Conservation (phyloP, 2,329 filamentous ascomycete genomes). For the Penicillium sumatraense region DNA sequence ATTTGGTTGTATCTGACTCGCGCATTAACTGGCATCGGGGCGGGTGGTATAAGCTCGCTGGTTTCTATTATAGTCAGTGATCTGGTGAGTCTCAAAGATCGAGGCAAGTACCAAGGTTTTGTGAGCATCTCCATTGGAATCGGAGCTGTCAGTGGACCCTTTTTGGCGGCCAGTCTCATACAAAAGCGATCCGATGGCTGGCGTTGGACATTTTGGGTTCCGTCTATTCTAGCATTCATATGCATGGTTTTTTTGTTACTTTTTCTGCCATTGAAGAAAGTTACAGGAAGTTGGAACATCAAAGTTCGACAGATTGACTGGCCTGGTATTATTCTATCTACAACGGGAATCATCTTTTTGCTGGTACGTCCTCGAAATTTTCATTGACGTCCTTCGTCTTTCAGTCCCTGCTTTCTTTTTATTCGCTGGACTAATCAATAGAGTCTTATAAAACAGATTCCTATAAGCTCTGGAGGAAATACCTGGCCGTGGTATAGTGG, state of each 20-base stretch:
- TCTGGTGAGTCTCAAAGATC: slow-evolving; percentile 8
- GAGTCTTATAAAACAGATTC: slow-evolving; percentile 3
- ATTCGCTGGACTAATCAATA: no score
- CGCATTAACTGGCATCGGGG: slow-evolving; percentile 7
- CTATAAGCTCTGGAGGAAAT: slow-evolving; percentile 9
- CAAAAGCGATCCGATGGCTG: slow-evolving; percentile 3
- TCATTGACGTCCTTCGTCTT: neutral
- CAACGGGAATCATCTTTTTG: slow-evolving; percentile 5
- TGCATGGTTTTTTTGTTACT: neutral
- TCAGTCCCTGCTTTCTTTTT: neutral
- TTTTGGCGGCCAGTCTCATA: slow-evolving; percentile 3
- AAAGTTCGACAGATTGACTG: slow-evolving; percentile 11
- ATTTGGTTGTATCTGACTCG: slow-evolving; percentile 7
- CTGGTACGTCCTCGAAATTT: slow-evolving; percentile 1
- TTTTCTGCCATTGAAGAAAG: slow-evolving; percentile 7
- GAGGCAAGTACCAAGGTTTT: slow-evolving; percentile 13
- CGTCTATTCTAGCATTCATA: slow-evolving; percentile 9
- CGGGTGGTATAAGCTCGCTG: slow-evolving; percentile 10
- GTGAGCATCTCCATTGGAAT: slow-evolving; percentile 8
- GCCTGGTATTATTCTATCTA: slow-evolving; percentile 2
- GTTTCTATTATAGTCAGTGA: slow-evolving; percentile 13
- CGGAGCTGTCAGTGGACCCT: slow-evolving; percentile 8
- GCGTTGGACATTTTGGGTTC: slow-evolving; percentile 12
- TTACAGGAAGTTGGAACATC: slow-evolving; percentile 2
- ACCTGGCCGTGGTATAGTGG: slow-evolving; percentile 9